Percentiles rank a stretch among this genome's conserved stretches.
phyloP scores from a whole-genome alignment of 768 basidiomycete species.

The Cystofilobasidium macerans region DNA sequence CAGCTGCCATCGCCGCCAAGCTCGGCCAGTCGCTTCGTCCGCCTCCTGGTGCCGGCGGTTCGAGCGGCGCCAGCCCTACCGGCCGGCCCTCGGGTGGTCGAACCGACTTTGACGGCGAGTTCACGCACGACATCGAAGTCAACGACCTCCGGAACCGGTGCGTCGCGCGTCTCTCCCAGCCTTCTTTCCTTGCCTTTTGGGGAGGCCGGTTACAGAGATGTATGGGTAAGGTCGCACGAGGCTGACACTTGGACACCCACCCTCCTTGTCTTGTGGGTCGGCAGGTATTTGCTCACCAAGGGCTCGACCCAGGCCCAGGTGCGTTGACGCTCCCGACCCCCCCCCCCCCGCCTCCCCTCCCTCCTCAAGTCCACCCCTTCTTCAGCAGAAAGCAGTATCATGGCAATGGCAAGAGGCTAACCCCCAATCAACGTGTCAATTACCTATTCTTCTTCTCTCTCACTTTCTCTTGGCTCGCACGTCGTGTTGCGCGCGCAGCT shows the following conservation, averaged over 20 bases:
- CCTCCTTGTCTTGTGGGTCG: background rate
- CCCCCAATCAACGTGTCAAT: no score
- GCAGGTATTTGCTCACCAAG: slow-evolving; percentile 72
- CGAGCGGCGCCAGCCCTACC: slow-evolving; percentile 27
- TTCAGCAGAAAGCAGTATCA: no score
- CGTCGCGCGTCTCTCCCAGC: no score
- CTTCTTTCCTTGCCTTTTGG: no score
- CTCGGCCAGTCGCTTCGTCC: slow-evolving; percentile 72
- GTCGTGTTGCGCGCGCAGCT: slow-evolving; percentile 61
- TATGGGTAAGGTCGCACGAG: no score
- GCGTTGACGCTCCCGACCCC: slow-evolving; percentile 33
- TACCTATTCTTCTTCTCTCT: background rate
- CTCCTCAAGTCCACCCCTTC: background rate
- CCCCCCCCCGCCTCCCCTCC: slow-evolving; percentile 1
- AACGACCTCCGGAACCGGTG: slow-evolving; percentile 82
- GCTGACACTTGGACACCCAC: no score
- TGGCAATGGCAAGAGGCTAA: no score
- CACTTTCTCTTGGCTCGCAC: background rate
- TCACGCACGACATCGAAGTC: slow-evolving; percentile 85
- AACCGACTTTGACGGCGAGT: slow-evolving; percentile 57
- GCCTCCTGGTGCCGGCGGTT: slow-evolving; percentile 32
- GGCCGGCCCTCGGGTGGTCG: slow-evolving; percentile 29
- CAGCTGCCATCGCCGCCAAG: slow-evolving; percentile 81
- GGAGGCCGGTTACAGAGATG: no score
- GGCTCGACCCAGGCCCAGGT: slow-evolving; percentile 86